A percentile compares a stretch with the other conserved stretches of the same genome.
These are phyloP conservation scores for Domatiomyces catenatus DNA, from an alignment of 2,329 filamentous ascomycete species.

Conservation along the genomic window DNA sequence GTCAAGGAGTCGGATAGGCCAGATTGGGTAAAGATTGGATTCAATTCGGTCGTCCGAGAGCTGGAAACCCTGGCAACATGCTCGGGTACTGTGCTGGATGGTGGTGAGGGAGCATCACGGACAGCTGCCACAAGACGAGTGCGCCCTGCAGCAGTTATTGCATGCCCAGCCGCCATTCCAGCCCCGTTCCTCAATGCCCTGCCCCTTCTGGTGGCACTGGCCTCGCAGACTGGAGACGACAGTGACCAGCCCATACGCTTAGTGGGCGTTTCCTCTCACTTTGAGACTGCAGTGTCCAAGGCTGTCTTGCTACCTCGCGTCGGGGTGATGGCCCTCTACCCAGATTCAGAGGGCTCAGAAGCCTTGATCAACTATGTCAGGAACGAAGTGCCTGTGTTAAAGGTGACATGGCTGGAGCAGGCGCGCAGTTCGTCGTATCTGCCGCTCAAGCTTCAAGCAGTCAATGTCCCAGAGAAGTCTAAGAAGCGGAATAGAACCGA, in stretches of 20 bases:
- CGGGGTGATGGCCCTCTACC: constrained; percentile 9
- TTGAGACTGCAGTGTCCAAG: constrained; percentile 9
- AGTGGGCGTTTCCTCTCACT: constrained; percentile 7
- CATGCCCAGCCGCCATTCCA: constrained; percentile 10
- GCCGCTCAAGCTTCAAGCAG: constrained; percentile 9
- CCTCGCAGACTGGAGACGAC: constrained; percentile 3
- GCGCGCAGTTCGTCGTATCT: constrained; percentile 4
- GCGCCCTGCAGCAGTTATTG: constrained; percentile 9
- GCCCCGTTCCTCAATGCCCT: constrained; percentile 11
- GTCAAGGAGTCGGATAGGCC: constrained; percentile 17
- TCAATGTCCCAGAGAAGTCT: neutral
- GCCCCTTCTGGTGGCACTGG: constrained; percentile 8
- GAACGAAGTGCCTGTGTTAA: constrained; percentile 6
- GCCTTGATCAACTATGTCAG: constrained; percentile 4
- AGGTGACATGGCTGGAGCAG: constrained; percentile 12
- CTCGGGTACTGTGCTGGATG: constrained; percentile 2
- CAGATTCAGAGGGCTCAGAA: constrained; percentile 3
- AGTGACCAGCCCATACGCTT: constrained; percentile 3
- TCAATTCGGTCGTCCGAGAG: constrained; percentile 31
- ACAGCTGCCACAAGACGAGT: neutral
- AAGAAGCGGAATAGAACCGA: constrained; percentile 2
- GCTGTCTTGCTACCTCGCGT: constrained; percentile 12
- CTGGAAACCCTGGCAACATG: constrained; percentile 24
- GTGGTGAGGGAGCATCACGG: neutral
- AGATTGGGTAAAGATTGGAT: constrained; percentile 27